A percentile compares a stretch with the other conserved stretches of the same genome.
Conservation (phyloP, 495 filamentous ascomycete species). For the Achaetomiella virescens region DNA sequence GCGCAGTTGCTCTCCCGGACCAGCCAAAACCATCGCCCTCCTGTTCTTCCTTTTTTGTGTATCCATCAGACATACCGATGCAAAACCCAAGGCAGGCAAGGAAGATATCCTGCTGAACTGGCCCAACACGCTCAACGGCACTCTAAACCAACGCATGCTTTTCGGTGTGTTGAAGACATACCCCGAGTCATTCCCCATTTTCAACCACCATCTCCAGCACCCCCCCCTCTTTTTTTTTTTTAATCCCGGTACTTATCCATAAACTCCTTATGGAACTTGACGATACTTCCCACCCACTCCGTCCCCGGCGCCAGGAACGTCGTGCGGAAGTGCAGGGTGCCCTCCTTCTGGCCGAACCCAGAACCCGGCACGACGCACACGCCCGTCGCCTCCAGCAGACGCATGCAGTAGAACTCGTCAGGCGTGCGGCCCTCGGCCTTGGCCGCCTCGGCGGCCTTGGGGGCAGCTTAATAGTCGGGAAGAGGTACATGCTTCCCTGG, state of each 20-base stretch:
- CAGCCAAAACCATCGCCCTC: neutral
- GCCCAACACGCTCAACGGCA: too few relatives aligned
- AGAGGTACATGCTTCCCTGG: slow-evolving; percentile 95
- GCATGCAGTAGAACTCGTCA: slow-evolving; percentile 91
- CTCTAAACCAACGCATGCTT: neutral
- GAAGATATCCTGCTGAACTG: neutral
- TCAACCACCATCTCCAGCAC: neutral
- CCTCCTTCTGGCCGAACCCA: slow-evolving; percentile 91
- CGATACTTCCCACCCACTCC: slow-evolving; percentile 85
- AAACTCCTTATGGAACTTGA: slow-evolving; percentile 85
- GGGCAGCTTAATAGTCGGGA: slow-evolving; percentile 83
- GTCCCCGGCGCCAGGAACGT: slow-evolving; percentile 95
- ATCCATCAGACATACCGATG: too few relatives aligned
- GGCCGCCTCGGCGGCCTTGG: slow-evolving; percentile 68
- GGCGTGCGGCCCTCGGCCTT: slow-evolving; percentile 63
- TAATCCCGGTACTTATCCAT: slow-evolving; percentile 64
- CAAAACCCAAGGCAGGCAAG: neutral
- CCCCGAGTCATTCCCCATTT: too few relatives aligned
- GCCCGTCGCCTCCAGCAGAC: slow-evolving; percentile 85
- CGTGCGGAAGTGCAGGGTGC: slow-evolving; percentile 88
- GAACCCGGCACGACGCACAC: slow-evolving; percentile 91
- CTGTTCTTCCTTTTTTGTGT: too few relatives aligned
- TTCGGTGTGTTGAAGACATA: too few relatives aligned
- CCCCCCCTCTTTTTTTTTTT: neutral
- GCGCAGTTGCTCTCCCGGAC: neutral